These are phyloP conservation scores for Avena eriantha DNA, from an alignment of 176 grass and related monocot genomes.

Conservation along the genomic window DNA sequence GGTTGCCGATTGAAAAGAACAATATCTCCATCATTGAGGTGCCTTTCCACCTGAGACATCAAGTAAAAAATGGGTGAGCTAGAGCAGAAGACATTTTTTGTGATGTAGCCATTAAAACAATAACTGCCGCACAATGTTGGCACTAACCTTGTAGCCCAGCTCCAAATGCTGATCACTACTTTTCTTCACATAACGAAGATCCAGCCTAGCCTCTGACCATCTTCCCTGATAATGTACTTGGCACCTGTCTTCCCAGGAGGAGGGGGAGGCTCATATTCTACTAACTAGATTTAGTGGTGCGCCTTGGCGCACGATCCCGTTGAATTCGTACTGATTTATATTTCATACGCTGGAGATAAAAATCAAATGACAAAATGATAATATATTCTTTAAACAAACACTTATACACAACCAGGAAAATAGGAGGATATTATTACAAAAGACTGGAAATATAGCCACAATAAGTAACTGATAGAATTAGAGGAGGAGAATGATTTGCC, in stretches of 20 bases:
- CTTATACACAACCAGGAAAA: too few species aligned
- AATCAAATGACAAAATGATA: too few species aligned
- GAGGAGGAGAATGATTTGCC: too few species aligned
- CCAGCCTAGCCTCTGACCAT: constrained; percentile 78
- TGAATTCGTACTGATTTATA: too few species aligned
- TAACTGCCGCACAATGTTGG: background rate
- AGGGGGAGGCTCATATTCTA: constrained; percentile 68
- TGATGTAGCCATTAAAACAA: background rate
- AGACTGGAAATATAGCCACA: too few species aligned
- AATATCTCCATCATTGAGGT: constrained; percentile 93
- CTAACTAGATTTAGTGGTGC: background rate
- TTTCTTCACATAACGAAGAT: constrained; percentile 96
- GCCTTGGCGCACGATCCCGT: too few species aligned
- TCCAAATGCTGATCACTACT: constrained; percentile 98
- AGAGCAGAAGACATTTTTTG: background rate
- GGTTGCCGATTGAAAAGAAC: constrained; percentile 97
- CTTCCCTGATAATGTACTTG: constrained; percentile 95
- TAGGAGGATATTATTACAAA: too few species aligned
- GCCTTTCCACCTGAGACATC: constrained; percentile 74
- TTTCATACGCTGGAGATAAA: too few species aligned
- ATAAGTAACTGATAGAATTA: too few species aligned
- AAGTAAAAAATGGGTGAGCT: constrained; percentile 27
- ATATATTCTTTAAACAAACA: too few species aligned
- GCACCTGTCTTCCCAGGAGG: constrained; percentile 95
- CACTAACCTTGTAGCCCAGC: constrained; percentile 85